Evolutionary conservation across 148 eudicot species (phyloP).

Genomic region (Arbutus unedo): DNA sequence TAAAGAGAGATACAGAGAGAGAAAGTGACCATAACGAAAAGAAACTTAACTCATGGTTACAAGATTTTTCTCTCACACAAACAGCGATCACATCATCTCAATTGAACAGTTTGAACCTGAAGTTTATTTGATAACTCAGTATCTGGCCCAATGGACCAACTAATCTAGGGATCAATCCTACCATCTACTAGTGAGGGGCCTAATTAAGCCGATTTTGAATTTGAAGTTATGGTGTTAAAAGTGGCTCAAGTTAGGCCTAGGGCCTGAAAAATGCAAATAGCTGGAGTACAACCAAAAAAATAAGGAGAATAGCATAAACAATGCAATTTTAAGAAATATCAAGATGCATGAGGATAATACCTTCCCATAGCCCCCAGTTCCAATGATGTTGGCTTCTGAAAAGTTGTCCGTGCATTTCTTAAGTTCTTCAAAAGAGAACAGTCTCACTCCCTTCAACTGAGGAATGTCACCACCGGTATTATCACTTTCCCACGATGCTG

Average conservation of each 20-base stretch:
- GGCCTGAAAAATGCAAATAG: slow-evolving; percentile 5
- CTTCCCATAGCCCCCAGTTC: slow-evolving; percentile 76
- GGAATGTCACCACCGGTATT: slow-evolving; percentile 37
- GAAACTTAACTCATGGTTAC: background rate
- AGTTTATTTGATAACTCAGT: background rate
- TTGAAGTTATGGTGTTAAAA: background rate
- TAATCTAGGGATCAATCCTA: no score
- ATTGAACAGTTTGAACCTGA: background rate
- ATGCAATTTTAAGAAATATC: background rate
- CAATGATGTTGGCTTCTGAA: slow-evolving; percentile 50
- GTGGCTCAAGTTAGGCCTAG: background rate
- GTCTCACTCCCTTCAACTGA: slow-evolving; percentile 58
- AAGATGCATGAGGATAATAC: slow-evolving; percentile 21
- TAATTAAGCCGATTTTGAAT: no score
- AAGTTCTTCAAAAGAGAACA: slow-evolving; percentile 63
- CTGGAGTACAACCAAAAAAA: background rate
- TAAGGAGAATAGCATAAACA: background rate
- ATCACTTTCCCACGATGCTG: slow-evolving; percentile 54
- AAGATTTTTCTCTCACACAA: background rate
- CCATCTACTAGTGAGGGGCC: no score
- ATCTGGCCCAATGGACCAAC: no score
- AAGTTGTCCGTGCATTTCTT: slow-evolving; percentile 45
- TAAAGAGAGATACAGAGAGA: background rate
- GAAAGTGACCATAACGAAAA: background rate
- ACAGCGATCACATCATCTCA: background rate